Percentiles rank a stretch among this genome's conserved stretches.
These are phyloP conservation scores for Paramyrothecium sp. DNA, from an alignment of 2,329 filamentous ascomycete species.

Conservation along the genomic window DNA sequence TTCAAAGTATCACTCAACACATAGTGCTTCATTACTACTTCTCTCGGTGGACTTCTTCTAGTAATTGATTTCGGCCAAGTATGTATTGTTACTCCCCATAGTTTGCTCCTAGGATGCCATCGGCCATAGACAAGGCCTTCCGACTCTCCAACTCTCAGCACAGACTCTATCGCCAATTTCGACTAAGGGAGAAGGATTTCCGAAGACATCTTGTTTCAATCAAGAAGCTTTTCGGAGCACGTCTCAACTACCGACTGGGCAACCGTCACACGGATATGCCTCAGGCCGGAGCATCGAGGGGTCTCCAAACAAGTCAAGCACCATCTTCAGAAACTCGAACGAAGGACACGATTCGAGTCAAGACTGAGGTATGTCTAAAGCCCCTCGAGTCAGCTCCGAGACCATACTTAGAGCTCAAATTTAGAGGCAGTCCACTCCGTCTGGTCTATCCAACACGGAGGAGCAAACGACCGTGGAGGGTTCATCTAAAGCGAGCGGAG, in stretches of 20 bases:
- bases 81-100: background rate
- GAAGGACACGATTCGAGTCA: slow-evolving; percentile 5
- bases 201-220: slow-evolving; percentile 5
- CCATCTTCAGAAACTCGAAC: slow-evolving; percentile 12
- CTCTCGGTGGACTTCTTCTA: no score
- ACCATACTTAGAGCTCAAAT: slow-evolving; percentile 6
- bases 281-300: slow-evolving; percentile 17
- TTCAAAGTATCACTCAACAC: background rate
- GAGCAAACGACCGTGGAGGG: slow-evolving; percentile 17
- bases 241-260: slow-evolving; percentile 17
- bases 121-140: slow-evolving; percentile 23
- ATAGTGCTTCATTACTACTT: no score
- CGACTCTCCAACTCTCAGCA: slow-evolving; percentile 16
- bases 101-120: slow-evolving; percentile 21
- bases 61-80: background rate
- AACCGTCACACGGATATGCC: slow-evolving; percentile 22
- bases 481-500: slow-evolving; percentile 1
- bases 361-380: background rate
- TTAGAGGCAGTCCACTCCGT: slow-evolving; percentile 9
- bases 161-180: slow-evolving; percentile 1
- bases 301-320: slow-evolving; percentile 16
- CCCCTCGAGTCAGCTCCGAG: background rate
- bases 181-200: slow-evolving; percentile 5
- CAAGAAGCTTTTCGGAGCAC: slow-evolving; percentile 7
- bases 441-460: slow-evolving; percentile 5